A percentile compares a stretch with the other conserved stretches of the same genome.
These are phyloP conservation scores for Candida montana DNA, from an alignment of 805 yeast species.

Conservation along the genomic window DNA sequence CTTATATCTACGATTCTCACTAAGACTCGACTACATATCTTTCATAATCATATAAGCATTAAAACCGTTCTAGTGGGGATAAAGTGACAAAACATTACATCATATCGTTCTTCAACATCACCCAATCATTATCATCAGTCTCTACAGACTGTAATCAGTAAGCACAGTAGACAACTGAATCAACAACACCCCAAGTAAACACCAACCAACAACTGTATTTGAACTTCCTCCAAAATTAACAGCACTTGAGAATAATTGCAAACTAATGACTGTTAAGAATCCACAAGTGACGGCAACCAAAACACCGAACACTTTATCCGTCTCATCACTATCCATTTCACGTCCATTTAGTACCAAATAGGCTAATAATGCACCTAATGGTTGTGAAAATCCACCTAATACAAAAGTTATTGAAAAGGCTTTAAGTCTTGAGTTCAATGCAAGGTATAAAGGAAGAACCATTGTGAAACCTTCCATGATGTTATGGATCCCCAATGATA, in stretches of 20 bases:
- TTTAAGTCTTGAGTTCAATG: conserved; percentile 52
- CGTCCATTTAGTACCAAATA: conserved; percentile 40
- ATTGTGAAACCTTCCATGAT: conserved; percentile 92
- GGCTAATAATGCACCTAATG: conserved; percentile 81
- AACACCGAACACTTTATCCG: conserved; percentile 46
- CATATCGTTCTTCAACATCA: too few species aligned
- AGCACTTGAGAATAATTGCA: conserved; percentile 84
- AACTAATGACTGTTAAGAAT: conserved; percentile 71
- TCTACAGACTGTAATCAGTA: conserved; percentile 17
- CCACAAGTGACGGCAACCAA: conserved; percentile 77
- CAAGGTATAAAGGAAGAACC: conserved; percentile 84
- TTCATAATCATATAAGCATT: too few species aligned
- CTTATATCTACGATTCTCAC: too few species aligned
- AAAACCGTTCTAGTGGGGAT: too few species aligned
- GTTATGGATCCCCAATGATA: conserved; percentile 84
- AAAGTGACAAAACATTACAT: too few species aligned
- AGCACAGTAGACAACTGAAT: conserved; percentile 45
- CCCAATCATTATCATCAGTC: too few species aligned
- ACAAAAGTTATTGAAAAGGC: conserved; percentile 64
- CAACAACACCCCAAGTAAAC: conserved; percentile 51
- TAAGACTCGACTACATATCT: too few species aligned
- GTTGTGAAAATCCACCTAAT: conserved; percentile 83
- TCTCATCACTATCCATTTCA: conserved; percentile 28
- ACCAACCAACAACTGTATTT: conserved; percentile 52
- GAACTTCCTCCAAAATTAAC: conserved; percentile 74